phyloP scores from a whole-genome alignment of 2,329 filamentous ascomycete species.

The Geoglossum cookeanum region DNA sequence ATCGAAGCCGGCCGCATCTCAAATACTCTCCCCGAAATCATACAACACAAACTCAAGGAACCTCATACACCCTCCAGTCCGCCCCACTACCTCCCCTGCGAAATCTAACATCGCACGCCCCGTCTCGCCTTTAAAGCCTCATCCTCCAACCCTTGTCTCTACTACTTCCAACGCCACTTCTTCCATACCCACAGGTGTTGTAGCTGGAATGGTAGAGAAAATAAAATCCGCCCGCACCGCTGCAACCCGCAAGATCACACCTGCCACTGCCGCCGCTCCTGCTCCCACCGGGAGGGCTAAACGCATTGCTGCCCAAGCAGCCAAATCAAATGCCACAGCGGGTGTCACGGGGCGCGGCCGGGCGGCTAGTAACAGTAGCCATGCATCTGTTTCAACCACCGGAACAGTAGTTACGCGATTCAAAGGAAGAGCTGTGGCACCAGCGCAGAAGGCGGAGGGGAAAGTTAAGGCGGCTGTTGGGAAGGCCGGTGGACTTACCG shows the following conservation, averaged over 20 bases:
- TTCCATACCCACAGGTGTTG: neutral
- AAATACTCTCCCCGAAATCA: constrained; percentile 65
- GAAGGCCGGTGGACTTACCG: neutral
- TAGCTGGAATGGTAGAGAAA: constrained; percentile 1
- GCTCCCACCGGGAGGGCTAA: neutral
- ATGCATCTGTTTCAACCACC: constrained; percentile 1
- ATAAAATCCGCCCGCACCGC: neutral
- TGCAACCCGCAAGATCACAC: neutral
- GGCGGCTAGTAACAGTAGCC: constrained; percentile 3
- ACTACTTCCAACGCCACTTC: neutral
- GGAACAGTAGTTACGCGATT: constrained; percentile 3
- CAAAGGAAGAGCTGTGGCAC: neutral
- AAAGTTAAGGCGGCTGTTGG: neutral
- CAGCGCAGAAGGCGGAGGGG: neutral
- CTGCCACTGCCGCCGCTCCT: neutral
- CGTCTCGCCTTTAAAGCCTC: neutral
- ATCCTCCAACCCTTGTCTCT: neutral
- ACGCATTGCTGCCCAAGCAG: neutral
- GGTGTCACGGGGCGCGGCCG: neutral
- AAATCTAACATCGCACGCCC: constrained; percentile 1
- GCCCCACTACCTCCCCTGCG: constrained; percentile 29
- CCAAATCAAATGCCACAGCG: neutral
- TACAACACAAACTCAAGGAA: constrained; percentile 32
- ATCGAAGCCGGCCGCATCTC: constrained; percentile 27
- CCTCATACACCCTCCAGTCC: constrained; percentile 34